These are phyloP conservation scores for Albizia julibrissin DNA, from an alignment of 306 rosid species.

Conservation along the genomic window DNA sequence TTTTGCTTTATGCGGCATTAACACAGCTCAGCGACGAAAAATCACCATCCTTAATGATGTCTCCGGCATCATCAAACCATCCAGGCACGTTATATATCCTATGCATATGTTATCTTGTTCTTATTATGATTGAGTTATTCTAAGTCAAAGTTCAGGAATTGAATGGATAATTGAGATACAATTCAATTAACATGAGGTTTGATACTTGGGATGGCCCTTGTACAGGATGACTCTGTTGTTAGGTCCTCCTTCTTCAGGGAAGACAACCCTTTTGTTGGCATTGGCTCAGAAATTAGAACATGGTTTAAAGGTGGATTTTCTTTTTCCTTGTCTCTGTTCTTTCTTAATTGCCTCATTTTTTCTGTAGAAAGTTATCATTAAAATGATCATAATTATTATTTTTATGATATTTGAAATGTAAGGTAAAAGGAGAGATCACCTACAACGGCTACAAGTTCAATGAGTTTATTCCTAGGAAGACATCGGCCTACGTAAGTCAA, in stretches of 20 bases:
- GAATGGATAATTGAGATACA: too few relatives aligned
- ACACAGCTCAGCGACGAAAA: slow-evolving; percentile 57
- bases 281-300: slow-evolving; percentile 86
- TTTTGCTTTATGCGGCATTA: slow-evolving; percentile 58
- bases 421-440: slow-evolving; percentile 69
- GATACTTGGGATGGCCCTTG: neutral
- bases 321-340: neutral
- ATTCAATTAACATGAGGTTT: neutral
- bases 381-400: neutral
- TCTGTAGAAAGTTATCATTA: neutral
- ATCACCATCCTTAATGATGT: slow-evolving; percentile 85
- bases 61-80: slow-evolving; percentile 85
- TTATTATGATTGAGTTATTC: too few relatives aligned
- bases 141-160: too few relatives aligned
- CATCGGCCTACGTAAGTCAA: slow-evolving; percentile 95
- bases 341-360: slow-evolving; percentile 2
- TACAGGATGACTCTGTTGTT: slow-evolving; percentile 83
- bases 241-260: slow-evolving; percentile 98
- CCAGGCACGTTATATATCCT: slow-evolving; percentile 50
- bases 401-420: neutral
- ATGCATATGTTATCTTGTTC: neutral
- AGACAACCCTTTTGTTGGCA: slow-evolving; percentile 85
- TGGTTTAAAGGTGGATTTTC: slow-evolving; percentile 50
- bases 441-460: slow-evolving; percentile 70
- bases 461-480: slow-evolving; percentile 86